A percentile compares a stretch with the other conserved stretches of the same genome.
These are phyloP conservation scores for Fomitopsis palustris DNA, from an alignment of 1,284 basidiomycete genomes.

Conservation along the genomic window DNA sequence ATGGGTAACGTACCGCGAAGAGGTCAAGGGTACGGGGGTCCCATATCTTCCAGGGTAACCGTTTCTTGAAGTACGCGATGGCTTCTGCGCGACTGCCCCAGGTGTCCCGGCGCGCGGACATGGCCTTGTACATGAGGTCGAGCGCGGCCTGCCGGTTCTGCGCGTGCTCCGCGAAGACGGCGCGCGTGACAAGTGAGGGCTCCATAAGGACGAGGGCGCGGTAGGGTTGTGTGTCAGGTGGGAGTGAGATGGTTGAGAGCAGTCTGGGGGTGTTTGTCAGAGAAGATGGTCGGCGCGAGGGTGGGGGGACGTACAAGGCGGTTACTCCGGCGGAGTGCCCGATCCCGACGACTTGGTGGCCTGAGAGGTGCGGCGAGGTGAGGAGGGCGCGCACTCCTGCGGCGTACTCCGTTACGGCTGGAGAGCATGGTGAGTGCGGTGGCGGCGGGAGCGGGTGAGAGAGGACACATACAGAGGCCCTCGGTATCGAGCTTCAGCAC, in stretches of 20 bases:
- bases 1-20: constrained; percentile 6
- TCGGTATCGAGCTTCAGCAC: constrained; percentile 9
- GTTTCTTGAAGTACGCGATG: constrained; percentile 11
- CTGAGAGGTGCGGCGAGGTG: constrained; percentile 10
- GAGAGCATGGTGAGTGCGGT: not conserved
- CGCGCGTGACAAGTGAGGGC: constrained; percentile 12
- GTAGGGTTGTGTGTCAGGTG: not conserved
- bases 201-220: constrained; percentile 14
- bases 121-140: constrained; percentile 4
- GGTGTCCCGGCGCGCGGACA: constrained; percentile 10
- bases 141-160: constrained; percentile 10
- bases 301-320: constrained; percentile 10
- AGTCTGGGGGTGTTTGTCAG: not conserved
- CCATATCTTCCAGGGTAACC: constrained; percentile 17
- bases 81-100: constrained; percentile 14
- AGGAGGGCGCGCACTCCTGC: constrained; percentile 14
- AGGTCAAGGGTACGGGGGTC: constrained; percentile 13
- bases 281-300: not conserved
- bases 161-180: constrained; percentile 7
- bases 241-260: not conserved
- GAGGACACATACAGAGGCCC: constrained; percentile 12
- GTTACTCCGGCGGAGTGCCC: constrained; percentile 24
- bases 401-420: constrained; percentile 17
- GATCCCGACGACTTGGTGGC: constrained; percentile 18
- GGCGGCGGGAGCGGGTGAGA: not conserved